These are phyloP conservation scores for Mikania micrantha DNA, from an alignment of 129 eudicot species.

Conservation along the genomic window DNA sequence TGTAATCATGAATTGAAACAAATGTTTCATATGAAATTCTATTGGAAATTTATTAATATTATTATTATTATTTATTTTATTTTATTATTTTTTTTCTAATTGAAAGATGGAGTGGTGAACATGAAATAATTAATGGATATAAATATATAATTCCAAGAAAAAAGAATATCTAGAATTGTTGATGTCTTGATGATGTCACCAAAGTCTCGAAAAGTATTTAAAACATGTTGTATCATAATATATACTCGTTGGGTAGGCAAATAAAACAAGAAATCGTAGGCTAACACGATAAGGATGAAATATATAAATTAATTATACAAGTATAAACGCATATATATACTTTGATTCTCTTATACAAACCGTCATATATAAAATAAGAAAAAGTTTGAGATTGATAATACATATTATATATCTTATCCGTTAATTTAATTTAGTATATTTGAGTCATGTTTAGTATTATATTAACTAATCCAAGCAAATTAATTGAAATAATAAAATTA, in stretches of 20 bases:
- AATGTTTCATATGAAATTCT: conserved; percentile 15
- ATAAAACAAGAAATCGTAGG: neutral
- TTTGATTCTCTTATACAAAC: too few species aligned
- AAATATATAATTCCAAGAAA: neutral
- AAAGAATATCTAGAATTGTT: conserved; percentile 4
- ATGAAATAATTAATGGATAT: neutral
- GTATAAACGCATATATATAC: too few species aligned
- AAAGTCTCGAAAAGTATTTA: neutral
- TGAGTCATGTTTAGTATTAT: too few species aligned
- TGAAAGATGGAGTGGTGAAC: neutral
- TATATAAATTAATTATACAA: neutral
- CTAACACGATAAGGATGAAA: conserved; percentile 14
- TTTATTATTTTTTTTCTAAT: neutral
- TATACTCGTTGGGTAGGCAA: conserved; percentile 4
- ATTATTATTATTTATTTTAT: neutral
- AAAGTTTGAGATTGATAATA: too few species aligned
- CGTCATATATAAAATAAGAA: too few species aligned
- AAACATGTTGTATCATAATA: conserved; percentile 18
- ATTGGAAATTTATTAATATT: neutral
- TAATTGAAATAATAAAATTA: too few species aligned
- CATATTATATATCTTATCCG: too few species aligned
- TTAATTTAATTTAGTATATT: too few species aligned
- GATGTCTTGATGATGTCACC: neutral
- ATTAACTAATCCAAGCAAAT: too few species aligned
- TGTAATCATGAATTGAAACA: conserved; percentile 26